Evolutionary conservation across 768 basidiomycete species (phyloP).

Genomic region (Cyclocybe aegerita): DNA sequence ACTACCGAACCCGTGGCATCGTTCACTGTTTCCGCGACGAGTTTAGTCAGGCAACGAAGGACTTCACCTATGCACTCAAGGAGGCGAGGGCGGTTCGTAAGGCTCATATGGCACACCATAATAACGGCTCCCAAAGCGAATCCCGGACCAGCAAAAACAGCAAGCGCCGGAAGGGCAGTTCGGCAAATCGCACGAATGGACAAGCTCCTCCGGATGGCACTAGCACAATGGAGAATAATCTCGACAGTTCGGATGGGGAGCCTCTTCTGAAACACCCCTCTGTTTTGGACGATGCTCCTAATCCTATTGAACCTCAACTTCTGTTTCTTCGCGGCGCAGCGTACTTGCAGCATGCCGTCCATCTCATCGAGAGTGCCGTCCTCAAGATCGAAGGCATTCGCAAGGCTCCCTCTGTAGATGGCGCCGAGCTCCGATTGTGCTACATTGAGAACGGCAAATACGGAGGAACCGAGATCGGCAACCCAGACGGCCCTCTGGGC

Average conservation of each 20-base stretch:
- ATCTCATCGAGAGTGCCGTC: slow-evolving; percentile 71
- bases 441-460: slow-evolving; percentile 74
- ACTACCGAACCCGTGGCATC: slow-evolving; percentile 86
- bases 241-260: slow-evolving; percentile 54
- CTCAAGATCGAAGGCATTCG: slow-evolving; percentile 68
- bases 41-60: slow-evolving; percentile 68
- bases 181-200: slow-evolving; percentile 46
- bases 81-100: slow-evolving; percentile 75
- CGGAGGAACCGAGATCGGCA: slow-evolving; percentile 84
- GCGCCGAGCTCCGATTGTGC: slow-evolving; percentile 74
- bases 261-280: slow-evolving; percentile 65
- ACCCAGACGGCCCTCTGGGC: slow-evolving; percentile 78
- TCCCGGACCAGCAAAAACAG: slow-evolving; percentile 35
- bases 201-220: slow-evolving; percentile 73
- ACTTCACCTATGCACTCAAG: slow-evolving; percentile 79
- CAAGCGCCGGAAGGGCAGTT: slow-evolving; percentile 55
- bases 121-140: slow-evolving; percentile 33
- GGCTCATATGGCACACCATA: slow-evolving; percentile 55
- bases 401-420: slow-evolving; percentile 59
- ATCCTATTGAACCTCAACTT: slow-evolving; percentile 83
- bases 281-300: slow-evolving; percentile 73
- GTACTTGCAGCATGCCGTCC: slow-evolving; percentile 76
- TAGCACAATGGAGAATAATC: slow-evolving; percentile 43
- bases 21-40: slow-evolving; percentile 90
- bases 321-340: slow-evolving; percentile 83